Evolutionary conservation across 345 rosid species (phyloP), one percentile per base, ranked within the genome.

Genomic region (Camelina laxa): DNA sequence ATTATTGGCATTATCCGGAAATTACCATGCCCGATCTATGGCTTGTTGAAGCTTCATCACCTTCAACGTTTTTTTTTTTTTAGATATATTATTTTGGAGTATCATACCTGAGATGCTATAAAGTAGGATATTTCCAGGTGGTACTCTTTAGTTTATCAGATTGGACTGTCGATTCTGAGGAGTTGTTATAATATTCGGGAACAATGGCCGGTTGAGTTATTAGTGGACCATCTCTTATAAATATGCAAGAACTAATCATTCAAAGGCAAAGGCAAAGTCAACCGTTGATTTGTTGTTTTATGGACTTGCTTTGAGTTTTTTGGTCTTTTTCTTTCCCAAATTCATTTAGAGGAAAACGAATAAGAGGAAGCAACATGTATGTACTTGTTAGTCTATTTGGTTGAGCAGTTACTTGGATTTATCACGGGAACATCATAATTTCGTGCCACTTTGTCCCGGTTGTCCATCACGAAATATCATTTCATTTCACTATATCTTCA

Each of bases 111-210:
- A n/a, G n/a, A n/a, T n/a, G n/a, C n/a, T n/a, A 7, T 24, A 7
- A 72, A 72, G 17, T 39, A 27, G 33, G 62, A 27, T 41, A 39
- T 24, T 33, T 53, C 11, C n/a, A 63, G 17, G 63, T 72, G 17
- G 63, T 72, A 27, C 13, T 60, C 36, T 36, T 38, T 51, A 72
- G 17, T 51, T 39, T 51, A 72, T 19, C 20, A 38, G n/a, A 16
- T 8, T 8, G 17, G 42, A n/a, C 10, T 36, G 56, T 66, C 70
- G 20, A 50, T 17, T 35, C 31, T 66, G 27, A 51, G 36, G 7
- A 51, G 64, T 19, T 59, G 55, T 62, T 63, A 51, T 72, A 14
- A 62, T 53, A 72, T 54, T 53, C 9, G n/a, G n/a, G n/a, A n/a
- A n/a, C n/a, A n/a, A n/a, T n/a, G n/a, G n/a, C n/a, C n/a, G n/a